A percentile compares a stretch with the other conserved stretches of the same genome.
These are phyloP conservation scores for Epichloe aotearoae DNA, from an alignment of 2,329 filamentous ascomycete species.

Conservation along the genomic window DNA sequence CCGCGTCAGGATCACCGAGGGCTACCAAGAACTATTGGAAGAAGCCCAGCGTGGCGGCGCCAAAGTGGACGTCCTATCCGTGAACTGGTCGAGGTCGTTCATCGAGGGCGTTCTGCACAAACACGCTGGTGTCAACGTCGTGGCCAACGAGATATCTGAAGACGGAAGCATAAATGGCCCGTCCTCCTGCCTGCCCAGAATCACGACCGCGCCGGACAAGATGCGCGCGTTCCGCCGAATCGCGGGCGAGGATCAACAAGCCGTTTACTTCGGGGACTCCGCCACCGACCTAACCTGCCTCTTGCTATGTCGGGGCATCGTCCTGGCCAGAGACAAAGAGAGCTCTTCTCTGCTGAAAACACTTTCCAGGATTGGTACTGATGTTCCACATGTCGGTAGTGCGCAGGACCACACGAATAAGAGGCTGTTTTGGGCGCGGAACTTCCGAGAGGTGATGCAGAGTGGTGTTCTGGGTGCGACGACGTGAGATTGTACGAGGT, in stretches of 20 bases:
- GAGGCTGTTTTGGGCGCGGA: conserved; percentile 27
- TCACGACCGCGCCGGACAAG: conserved; percentile 33
- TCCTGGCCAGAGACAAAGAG: conserved; percentile 27
- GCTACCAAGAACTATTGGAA: conserved; percentile 24
- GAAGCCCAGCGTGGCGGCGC: conserved; percentile 19
- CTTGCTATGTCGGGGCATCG: conserved; percentile 28
- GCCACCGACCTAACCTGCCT: conserved; percentile 43
- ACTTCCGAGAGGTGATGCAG: conserved; percentile 29
- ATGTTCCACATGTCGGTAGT: conserved; percentile 24
- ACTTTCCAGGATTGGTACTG: conserved; percentile 23
- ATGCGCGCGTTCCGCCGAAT: conserved; percentile 24
- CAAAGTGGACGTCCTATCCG: conserved; percentile 32
- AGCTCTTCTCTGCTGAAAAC: conserved; percentile 22
- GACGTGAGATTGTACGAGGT: not conserved
- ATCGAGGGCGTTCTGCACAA: conserved; percentile 30
- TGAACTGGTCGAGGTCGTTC: conserved; percentile 38
- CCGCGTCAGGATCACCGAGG: conserved; percentile 23
- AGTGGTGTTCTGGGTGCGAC: conserved; percentile 6
- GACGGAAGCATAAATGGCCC: conserved; percentile 30
- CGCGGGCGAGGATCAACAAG: conserved; percentile 9
- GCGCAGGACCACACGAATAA: not conserved
- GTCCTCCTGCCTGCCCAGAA: conserved; percentile 12
- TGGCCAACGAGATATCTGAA: conserved; percentile 30
- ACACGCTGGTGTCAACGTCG: conserved; percentile 18
- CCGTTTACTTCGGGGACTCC: conserved; percentile 47